phyloP scores from a whole-genome alignment of 352 stramenopile species.

The Globisporangium rhizosaccharum region DNA sequence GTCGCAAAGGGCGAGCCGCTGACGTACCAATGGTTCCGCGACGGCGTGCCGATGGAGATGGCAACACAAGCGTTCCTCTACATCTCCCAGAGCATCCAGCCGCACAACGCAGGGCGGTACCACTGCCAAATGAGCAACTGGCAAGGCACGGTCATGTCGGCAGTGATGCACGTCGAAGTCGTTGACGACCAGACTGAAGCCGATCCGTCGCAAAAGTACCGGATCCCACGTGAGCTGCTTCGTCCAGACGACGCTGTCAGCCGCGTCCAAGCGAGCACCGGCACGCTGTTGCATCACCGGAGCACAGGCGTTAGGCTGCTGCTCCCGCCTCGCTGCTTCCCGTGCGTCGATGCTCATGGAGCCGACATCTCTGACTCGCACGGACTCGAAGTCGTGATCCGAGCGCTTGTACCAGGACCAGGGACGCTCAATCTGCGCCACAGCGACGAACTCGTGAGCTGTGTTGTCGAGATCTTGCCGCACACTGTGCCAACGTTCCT shows the following conservation, averaged over 20 bases:
- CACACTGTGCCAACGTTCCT: slow-evolving; percentile 20
- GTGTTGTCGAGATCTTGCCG: slow-evolving; percentile 39
- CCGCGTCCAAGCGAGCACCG: slow-evolving; percentile 30
- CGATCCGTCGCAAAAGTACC: slow-evolving; percentile 37
- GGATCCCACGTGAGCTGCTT: slow-evolving; percentile 22
- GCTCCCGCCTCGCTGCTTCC: slow-evolving; percentile 47
- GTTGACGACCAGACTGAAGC: slow-evolving; percentile 35
- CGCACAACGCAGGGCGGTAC: slow-evolving; percentile 53
- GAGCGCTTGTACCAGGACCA: background rate
- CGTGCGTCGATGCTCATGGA: slow-evolving; percentile 30
- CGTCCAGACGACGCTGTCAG: slow-evolving; percentile 17
- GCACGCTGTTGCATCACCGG: slow-evolving; percentile 25
- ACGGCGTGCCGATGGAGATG: slow-evolving; percentile 23
- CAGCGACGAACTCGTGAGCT: slow-evolving; percentile 37
- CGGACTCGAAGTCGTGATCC: slow-evolving; percentile 47
- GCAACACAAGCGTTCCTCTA: slow-evolving; percentile 45
- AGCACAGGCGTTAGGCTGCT: slow-evolving; percentile 30
- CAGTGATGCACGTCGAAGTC: slow-evolving; percentile 31
- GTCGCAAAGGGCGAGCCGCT: slow-evolving; percentile 63
- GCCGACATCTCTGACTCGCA: slow-evolving; percentile 40
- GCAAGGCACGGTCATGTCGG: slow-evolving; percentile 27
- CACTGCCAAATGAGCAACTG: slow-evolving; percentile 58
- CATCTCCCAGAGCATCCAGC: slow-evolving; percentile 45
- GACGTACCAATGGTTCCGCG: slow-evolving; percentile 55
- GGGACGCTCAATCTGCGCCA: slow-evolving; percentile 10